These are phyloP conservation scores for Phytophthora meadii DNA, from an alignment of 352 stramenopile genomes.

Conservation along the genomic window DNA sequence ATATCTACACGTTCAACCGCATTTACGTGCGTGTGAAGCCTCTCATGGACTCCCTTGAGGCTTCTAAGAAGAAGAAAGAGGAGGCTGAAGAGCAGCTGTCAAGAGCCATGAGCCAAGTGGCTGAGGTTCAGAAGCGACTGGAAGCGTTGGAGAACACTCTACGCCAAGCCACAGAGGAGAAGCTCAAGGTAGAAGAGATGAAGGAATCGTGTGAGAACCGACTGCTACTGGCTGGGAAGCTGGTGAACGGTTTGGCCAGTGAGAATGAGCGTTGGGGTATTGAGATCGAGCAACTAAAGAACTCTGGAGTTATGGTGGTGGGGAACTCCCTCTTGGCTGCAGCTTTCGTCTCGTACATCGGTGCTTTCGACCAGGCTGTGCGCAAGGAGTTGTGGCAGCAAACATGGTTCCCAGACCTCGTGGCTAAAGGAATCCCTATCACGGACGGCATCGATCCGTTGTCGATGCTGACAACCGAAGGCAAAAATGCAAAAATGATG, in stretches of 20 bases:
- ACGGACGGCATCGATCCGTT: constrained; percentile 96
- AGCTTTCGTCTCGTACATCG: constrained; percentile 98
- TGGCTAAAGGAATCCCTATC: constrained; percentile 93
- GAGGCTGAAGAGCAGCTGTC: constrained; percentile 94
- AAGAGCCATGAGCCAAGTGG: constrained; percentile 92
- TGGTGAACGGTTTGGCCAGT: constrained; percentile 95
- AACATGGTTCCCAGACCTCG: constrained; percentile 90
- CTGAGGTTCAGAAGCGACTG: constrained; percentile 93
- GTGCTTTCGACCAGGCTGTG: constrained; percentile 96
- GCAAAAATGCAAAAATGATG: constrained; percentile 98
- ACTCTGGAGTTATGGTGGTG: constrained; percentile 94
- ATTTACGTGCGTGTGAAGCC: constrained; percentile 99
- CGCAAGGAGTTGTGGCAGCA: constrained; percentile 84
- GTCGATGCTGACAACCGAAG: constrained; percentile 95
- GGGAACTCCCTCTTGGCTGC: constrained; percentile 97
- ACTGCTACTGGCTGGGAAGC: constrained; percentile 92
- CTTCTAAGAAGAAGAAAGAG: constrained; percentile 93
- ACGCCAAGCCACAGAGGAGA: constrained; percentile 94
- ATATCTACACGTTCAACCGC: constrained; percentile 98
- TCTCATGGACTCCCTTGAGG: constrained; percentile 97
- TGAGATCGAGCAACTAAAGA: constrained; percentile 96
- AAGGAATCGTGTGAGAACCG: constrained; percentile 94
- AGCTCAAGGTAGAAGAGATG: constrained; percentile 97
- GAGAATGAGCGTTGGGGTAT: constrained; percentile 98
- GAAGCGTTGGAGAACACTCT: constrained; percentile 94